Base-by-base conservation (phyloP, 2,329 filamentous ascomycete genomes). In the Xylaria sp. region DNA sequence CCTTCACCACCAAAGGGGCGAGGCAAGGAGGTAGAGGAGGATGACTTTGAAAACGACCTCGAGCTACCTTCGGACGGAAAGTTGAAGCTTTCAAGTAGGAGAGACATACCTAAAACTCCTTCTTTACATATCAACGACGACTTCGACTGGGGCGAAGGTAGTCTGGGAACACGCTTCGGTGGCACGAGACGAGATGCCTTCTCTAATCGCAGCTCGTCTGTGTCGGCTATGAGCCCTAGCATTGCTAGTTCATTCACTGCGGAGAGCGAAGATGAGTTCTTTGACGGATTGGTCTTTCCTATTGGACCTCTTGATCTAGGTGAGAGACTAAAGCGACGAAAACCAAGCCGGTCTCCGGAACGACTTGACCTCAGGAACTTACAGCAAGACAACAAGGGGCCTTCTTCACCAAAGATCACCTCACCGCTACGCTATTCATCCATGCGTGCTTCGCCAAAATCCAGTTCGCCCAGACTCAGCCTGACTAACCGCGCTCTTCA, bases 121-220 rank as follows among this genome's bases (percentile, higher is more conserved):
- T 84, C 85, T 15, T 79, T 83, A 34, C 86, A 85, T 70, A 81
- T 83, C 59, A 80, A 84, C 67, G 93, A 97, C 60, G 94, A 97
- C 69, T 89, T 97, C 73, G 94, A 97, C 77, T 97, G 95, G 92
- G 93, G 92, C 60, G 96, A 98, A 80, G 94, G 94, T 63, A 97
- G 94, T 78, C 85, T 97, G 67, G 94, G 95, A 45, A 97, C 95
- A 52, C 89, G 95, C 65, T 95, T 94, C 80, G 94, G 92, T 45
- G 95, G 95, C 52, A 97, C 93, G 15, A 87, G 90, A 72, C 89
- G 93, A 74, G 93, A 95, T 75, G 87, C 86, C n/a, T 89, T 89
- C 46, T 94, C 93, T 57, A 90, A 90, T 75, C 90, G 93, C 75
- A 96, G 93, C 82, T 97, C 94, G 0, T 95, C 93, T 20, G 89